Evolutionary conservation across 179 eudicot genomes (phyloP).

Genomic region (Spergularia azorica): DNA sequence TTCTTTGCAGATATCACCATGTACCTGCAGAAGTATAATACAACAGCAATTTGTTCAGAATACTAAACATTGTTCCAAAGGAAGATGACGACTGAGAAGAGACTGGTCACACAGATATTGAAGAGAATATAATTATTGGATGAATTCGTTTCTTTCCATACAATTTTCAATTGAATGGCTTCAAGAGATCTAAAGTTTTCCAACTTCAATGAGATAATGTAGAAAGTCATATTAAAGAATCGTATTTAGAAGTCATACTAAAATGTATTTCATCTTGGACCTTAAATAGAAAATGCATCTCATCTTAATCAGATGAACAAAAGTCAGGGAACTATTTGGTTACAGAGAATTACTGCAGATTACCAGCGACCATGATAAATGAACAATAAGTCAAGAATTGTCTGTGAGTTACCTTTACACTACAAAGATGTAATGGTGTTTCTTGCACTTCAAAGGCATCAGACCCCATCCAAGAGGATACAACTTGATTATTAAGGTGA

Average conservation of each 20-base stretch:
- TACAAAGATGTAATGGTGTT: slow-evolving; percentile 30
- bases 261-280: no score
- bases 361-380: no score
- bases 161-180: neutral
- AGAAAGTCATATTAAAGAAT: no score
- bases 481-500: neutral
- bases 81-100: neutral
- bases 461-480: slow-evolving; percentile 53
- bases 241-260: no score
- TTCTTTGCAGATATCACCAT: slow-evolving; percentile 63
- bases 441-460: slow-evolving; percentile 49
- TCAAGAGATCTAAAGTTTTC: neutral
- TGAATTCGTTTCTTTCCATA: neutral
- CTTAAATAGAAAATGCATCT: no score
- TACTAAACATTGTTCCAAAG: neutral
- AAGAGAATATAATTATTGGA: neutral
- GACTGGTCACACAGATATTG: neutral
- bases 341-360: neutral
- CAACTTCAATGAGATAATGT: neutral
- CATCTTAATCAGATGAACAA: no score
- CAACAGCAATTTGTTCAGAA: neutral
- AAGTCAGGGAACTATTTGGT: neutral
- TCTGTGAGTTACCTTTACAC: slow-evolving; percentile 53
- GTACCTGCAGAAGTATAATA: slow-evolving; percentile 55
- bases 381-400: neutral